A percentile compares a stretch with the other conserved stretches of the same genome.
phyloP scores from a whole-genome alignment of 202 grass and related monocot species.

The Setaria italica region DNA sequence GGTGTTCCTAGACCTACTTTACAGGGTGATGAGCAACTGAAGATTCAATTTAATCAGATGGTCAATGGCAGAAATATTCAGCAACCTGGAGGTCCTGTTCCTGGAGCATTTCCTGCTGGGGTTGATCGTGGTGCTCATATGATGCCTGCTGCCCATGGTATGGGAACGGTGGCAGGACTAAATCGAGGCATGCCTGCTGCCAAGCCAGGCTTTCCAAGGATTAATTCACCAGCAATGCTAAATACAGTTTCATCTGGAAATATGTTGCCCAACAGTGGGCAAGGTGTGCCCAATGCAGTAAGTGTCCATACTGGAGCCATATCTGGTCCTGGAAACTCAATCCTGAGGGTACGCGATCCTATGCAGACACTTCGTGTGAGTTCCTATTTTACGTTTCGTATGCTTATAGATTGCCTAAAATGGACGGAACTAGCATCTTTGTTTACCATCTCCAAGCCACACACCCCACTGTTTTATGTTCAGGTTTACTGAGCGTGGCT shows the following conservation, averaged over 20 bases:
- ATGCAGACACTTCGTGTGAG: conserved; percentile 81
- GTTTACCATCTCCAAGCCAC: conserved; percentile 15
- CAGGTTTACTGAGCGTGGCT: conserved; percentile 18
- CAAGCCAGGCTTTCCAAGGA: conserved; percentile 68
- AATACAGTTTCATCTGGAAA: conserved; percentile 76
- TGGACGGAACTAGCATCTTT: conserved; percentile 7
- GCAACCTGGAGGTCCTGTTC: conserved; percentile 63
- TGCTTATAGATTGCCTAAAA: conserved; percentile 30
- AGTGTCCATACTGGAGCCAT: conserved; percentile 57
- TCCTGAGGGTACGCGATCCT: conserved; percentile 57
- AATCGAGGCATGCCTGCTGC: conserved; percentile 58
- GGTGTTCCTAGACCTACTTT: conserved; percentile 63
- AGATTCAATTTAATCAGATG: conserved; percentile 81
- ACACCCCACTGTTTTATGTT: conserved; percentile 6
- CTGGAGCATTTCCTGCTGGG: conserved; percentile 57
- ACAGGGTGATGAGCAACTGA: conserved; percentile 73
- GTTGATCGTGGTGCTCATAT: conserved; percentile 62
- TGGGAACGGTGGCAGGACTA: conserved; percentile 64
- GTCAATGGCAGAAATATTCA: conserved; percentile 74
- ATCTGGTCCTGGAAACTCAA: conserved; percentile 68
- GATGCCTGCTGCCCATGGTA: conserved; percentile 56
- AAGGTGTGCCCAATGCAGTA: conserved; percentile 56
- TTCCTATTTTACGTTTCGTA: conserved; percentile 22
- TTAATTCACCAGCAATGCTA: conserved; percentile 60
- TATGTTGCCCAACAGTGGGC: conserved; percentile 55